Evolutionary conservation across 2,329 filamentous ascomycete genomes (phyloP), one percentile per base, ranked within the genome.

Genomic region (Monosporascus sp.): DNA sequence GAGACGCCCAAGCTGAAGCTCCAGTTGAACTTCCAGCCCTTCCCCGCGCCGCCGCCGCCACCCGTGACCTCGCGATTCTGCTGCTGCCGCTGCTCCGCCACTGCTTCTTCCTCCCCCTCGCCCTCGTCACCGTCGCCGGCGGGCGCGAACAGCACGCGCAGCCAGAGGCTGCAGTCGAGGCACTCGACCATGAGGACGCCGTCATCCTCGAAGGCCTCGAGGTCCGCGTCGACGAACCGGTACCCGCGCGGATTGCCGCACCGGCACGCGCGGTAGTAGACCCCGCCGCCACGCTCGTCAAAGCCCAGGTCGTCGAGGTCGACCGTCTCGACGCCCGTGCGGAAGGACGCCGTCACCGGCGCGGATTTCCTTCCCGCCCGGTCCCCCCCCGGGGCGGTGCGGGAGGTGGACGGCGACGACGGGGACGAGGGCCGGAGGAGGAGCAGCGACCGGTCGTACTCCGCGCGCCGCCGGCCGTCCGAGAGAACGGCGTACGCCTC

Each of bases 141-240:
- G 15, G 84, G 74, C 8, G 79, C 81, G 72, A 87, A 88, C 49
- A 84, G 76, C 38, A 88, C 82, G 52, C 78, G 78, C 50, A 87
- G 66, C 83, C 83, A 87, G 46, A 88, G 71, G 63, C 84, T 87
- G 59, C 85, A 88, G 61, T 86, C 84, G 52, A 75, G 74, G 62
- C 85, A 88, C 11, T 81, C 84, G 41, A 88, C 83, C 66, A 86
- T 74, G 47, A 87, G 67, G 63, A 85, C 81, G 8, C 84, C 79
- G 57, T 80, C 74, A 49, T 81, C 79, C 46, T 74, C 76, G 40
- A 77, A 79, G 63, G 79, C 81, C 58, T 84, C 79, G 48, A 88
- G 70, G 64, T 87, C 82, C 8, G 67, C 68, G 68, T 87, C 84
- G 17, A 68, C 70, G 57, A 87, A 78, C 28, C 78, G 66, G 64